Conservation (phyloP, 805 yeast species). For the Metschnikowia santaceciliae region DNA sequence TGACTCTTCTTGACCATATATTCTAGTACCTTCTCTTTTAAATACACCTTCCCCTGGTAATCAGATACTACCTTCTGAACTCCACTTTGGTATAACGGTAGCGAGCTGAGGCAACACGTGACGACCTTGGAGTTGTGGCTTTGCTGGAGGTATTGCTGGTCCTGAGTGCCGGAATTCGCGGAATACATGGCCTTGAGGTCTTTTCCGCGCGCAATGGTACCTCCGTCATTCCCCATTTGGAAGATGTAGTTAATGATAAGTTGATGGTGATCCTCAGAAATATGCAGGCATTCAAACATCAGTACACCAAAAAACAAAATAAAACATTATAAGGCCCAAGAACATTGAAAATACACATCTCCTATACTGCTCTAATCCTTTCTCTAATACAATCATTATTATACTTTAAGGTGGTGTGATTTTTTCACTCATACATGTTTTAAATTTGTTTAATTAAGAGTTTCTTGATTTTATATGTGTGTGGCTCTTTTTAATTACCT, state of each 20-base stretch:
- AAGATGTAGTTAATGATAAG: no score
- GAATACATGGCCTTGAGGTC: constrained; percentile 39
- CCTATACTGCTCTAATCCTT: no score
- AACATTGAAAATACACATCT: no score
- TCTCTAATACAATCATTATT: no score
- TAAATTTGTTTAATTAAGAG: no score
- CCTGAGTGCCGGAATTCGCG: constrained; percentile 14
- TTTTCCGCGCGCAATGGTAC: constrained; percentile 57
- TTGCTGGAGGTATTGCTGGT: constrained; percentile 14
- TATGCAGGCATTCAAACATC: no score
- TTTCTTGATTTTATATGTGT: no score
- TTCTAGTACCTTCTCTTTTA: constrained; percentile 61
- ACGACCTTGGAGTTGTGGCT: constrained; percentile 33
- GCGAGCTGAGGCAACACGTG: constrained; percentile 46
- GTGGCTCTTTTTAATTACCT: no score
- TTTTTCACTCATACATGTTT: no score
- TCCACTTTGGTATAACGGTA: constrained; percentile 32
- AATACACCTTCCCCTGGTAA: constrained; percentile 59
- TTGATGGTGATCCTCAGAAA: no score
- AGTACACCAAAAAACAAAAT: no score
- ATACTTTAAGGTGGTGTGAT: no score
- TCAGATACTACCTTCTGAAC: constrained; percentile 59
- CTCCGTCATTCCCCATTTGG: constrained; percentile 58
- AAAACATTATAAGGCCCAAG: accelerated
- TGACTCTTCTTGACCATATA: constrained; percentile 39